Base-by-base conservation (phyloP, 1,284 basidiomycete genomes). In the Papiliotrema fonsecae region DNA sequence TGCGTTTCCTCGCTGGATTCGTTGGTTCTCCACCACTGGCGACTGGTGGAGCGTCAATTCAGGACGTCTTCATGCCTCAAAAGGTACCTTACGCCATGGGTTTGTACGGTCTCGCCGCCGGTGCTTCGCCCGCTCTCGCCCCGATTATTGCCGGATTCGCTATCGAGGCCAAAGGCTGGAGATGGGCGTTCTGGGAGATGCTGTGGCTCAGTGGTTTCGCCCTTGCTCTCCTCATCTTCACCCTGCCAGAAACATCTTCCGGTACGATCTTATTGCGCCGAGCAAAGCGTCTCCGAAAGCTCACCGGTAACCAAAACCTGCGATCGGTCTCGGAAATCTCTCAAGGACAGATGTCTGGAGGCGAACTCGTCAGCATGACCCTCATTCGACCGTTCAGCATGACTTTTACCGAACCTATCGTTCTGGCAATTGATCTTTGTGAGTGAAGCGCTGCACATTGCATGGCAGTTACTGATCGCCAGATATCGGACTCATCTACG, bases 1-100 rank as follows among this genome's bases (percentile, higher is more conserved):
- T 72, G 11, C 62, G 74, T 21, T 74, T 74, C 59, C 34, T 74
- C 18, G 63, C 66, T 36, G 72, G 71, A 2, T 74, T 72, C 49
- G 49, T 73, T 11, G 71, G 70, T 6, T 58, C 57, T 6, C 70
- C 72, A 1, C 64, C 67, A 14, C 45, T 74, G 2, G 65, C 70
- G 13, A 66, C 66, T 2, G 65, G 63, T 3, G 65, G 66, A 55
- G 61, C 61, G 4, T 55, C 54, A 7, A 49, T 63, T n/a, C 54
- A 57, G 32, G 61, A 63, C 44, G 52, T 63, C 45, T 63, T 56
- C 30, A 25, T 45, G 13, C 51, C 57, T 4, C 52, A 57, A 27
- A 63, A 55, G 31, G 32, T 57, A n/a, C 56, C 58, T 5, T 63
- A 63, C 42, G 53, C 58, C 4, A 63, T 63, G 58, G 58, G 58